phyloP scores from a whole-genome alignment of 306 rosid species.

The Cicer bijugum region DNA sequence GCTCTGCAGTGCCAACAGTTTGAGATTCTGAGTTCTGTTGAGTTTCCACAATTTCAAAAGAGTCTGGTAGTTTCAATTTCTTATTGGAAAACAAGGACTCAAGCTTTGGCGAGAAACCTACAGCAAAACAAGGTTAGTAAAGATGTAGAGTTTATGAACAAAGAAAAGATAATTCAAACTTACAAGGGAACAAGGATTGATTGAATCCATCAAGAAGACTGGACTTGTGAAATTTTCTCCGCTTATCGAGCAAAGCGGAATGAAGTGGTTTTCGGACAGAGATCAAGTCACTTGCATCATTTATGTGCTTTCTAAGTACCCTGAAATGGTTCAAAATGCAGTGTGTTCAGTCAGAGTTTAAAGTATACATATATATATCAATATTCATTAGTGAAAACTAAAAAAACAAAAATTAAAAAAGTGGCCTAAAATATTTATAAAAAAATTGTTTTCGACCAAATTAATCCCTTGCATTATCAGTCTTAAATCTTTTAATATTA shows the following conservation, averaged over 20 bases:
- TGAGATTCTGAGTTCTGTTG: slow-evolving; percentile 47
- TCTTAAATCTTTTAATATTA: no score
- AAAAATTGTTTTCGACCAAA: no score
- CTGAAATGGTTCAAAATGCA: slow-evolving; percentile 56
- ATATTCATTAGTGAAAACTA: background rate
- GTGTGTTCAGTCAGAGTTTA: slow-evolving; percentile 6
- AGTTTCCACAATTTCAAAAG: slow-evolving; percentile 42
- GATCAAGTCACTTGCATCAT: slow-evolving; percentile 62
- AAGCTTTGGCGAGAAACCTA: slow-evolving; percentile 60
- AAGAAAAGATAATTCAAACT: slow-evolving; percentile 48
- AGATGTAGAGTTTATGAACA: slow-evolving; percentile 34
- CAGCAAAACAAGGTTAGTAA: slow-evolving; percentile 47
- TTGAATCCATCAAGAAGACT: slow-evolving; percentile 54
- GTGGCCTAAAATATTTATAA: background rate
- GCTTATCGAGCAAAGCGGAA: slow-evolving; percentile 45
- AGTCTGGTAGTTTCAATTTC: slow-evolving; percentile 46
- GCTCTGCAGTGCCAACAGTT: slow-evolving; percentile 44
- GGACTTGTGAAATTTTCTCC: slow-evolving; percentile 48
- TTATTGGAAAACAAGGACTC: slow-evolving; percentile 49
- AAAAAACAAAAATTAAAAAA: background rate
- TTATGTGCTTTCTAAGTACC: slow-evolving; percentile 54
- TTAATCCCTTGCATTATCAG: no score
- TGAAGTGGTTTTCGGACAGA: slow-evolving; percentile 55
- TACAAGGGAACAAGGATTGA: slow-evolving; percentile 67
- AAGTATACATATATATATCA: background rate